Evolutionary conservation across 164 flowering plant species (phyloP), one percentile per base, ranked within the genome.

Genomic region (Houttuynia cordata): DNA sequence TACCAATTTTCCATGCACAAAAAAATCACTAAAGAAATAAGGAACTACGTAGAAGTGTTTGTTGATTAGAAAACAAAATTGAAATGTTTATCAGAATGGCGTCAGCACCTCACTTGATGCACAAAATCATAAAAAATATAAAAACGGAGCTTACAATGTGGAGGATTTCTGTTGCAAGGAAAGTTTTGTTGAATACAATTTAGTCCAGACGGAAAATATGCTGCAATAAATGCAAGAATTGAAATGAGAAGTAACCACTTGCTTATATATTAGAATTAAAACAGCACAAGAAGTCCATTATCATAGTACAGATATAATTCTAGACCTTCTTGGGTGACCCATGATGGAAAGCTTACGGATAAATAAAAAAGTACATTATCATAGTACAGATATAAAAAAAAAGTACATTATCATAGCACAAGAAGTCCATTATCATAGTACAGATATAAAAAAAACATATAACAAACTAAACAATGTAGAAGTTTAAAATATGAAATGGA

Each of bases 141-240:
- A 58, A 55, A 55, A 51, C 55, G 34, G 24, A 7, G 75, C 92
- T 82, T 74, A 88, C 92, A 81, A 13, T 49, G 59, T 66, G 84
- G 85, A n/a, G 65, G 4, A 52, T 74, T 86, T 54, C 80, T 69
- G 66, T 73, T 66, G 78, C 97, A 91, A n/a, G 89, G 83, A 63
- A 86, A 91, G 57, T 76, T 72, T 21, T 76, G 57, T 39, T 87
- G 93, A 56, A 87, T 84, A 64, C 97, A 91, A 60, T 74, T 67
- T 64, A 84, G 63, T 54, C 91, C 89, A 19, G 72, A n/a, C 59
- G 58, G 82, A 79, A 54, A 82, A 68, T 65, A 10, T 63, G 67
- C 93, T 84, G 73, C 49, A 45, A 45, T 12, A 17, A 45, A 45
- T 45, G 12, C 49, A 45, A 45, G 49, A 45, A 45, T 45, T 10